Percentiles rank a stretch among this genome's conserved stretches.
Evolutionary conservation across 1,284 basidiomycete genomes (phyloP).

Genomic region (Rhodotorula glutinis): DNA sequence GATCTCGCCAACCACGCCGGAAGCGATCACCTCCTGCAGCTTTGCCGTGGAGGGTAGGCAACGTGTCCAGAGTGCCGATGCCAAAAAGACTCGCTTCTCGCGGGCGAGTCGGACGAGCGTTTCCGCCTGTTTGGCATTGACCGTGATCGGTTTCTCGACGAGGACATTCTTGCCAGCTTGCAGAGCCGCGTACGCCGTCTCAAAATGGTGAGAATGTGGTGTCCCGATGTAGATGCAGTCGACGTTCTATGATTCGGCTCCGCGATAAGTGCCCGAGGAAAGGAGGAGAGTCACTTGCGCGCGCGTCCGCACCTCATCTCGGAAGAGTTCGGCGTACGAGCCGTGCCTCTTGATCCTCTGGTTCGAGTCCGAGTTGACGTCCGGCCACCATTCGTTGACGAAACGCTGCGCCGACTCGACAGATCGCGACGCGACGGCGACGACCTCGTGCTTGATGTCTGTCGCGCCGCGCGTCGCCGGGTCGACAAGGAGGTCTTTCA

Average conservation of each 20-base stretch:
- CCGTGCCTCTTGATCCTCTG: conserved; percentile 41
- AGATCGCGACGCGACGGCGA: conserved; percentile 51
- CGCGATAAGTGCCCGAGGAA: not conserved
- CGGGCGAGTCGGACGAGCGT: conserved; percentile 49
- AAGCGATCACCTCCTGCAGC: conserved; percentile 46
- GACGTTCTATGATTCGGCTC: conserved; percentile 44
- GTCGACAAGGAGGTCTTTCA: conserved; percentile 48
- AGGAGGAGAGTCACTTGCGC: too few relatives aligned
- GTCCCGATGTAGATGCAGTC: conserved; percentile 55
- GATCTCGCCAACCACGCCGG: conserved; percentile 48
- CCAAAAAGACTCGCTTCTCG: conserved; percentile 47
- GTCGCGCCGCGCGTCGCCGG: conserved; percentile 46
- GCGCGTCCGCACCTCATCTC: conserved; percentile 39
- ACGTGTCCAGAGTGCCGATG: conserved; percentile 52
- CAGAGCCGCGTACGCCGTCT: conserved; percentile 49
- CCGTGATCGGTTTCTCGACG: conserved; percentile 52
- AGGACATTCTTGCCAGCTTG: conserved; percentile 46
- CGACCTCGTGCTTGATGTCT: conserved; percentile 52
- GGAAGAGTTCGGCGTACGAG: conserved; percentile 50
- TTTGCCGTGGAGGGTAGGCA: conserved; percentile 46
- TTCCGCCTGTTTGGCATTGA: conserved; percentile 52
- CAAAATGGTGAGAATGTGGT: conserved; percentile 52
- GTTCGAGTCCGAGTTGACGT: conserved; percentile 39
- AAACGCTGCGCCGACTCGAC: conserved; percentile 49
- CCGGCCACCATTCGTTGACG: conserved; percentile 46